Evolutionary conservation across 768 basidiomycete genomes (phyloP).

Genomic region (Naganishia friedmannii): DNA sequence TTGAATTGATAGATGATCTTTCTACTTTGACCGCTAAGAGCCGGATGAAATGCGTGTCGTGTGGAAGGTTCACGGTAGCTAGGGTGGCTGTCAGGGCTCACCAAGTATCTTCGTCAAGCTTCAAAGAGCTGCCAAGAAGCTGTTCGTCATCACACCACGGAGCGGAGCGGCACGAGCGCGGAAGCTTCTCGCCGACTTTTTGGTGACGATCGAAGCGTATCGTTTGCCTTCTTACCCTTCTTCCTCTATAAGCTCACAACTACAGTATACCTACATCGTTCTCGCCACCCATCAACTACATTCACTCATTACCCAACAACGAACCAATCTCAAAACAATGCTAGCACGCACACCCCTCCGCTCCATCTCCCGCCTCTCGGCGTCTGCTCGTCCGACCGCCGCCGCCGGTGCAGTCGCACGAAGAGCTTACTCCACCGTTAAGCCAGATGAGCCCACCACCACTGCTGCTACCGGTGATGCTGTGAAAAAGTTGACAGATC

Average conservation of each 20-base stretch:
- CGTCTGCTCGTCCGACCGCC: not conserved
- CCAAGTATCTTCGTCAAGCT: too few species aligned
- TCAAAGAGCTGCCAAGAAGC: too few species aligned
- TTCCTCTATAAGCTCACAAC: not conserved
- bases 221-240: not conserved
- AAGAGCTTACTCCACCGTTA: slow-evolving; percentile 8
- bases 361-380: not conserved
- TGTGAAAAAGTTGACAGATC: slow-evolving; percentile 40
- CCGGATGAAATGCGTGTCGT: too few species aligned
- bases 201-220: not conserved
- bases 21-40: too few species aligned
- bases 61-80: too few species aligned
- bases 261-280: not conserved
- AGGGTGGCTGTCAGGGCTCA: too few species aligned
- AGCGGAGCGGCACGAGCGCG: not conserved
- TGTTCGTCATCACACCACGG: too few species aligned
- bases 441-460: slow-evolving; percentile 33
- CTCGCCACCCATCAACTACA: not conserved
- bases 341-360: slow-evolving; percentile 18
- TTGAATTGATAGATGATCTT: too few species aligned
- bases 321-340: not conserved
- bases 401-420: not conserved
- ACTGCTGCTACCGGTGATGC: slow-evolving; percentile 35
- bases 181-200: not conserved
- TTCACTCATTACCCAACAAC: not conserved